These are phyloP conservation scores for Lichtheimia ramosa DNA, from an alignment of 371 early-diverging fungal species.

Conservation along the genomic window DNA sequence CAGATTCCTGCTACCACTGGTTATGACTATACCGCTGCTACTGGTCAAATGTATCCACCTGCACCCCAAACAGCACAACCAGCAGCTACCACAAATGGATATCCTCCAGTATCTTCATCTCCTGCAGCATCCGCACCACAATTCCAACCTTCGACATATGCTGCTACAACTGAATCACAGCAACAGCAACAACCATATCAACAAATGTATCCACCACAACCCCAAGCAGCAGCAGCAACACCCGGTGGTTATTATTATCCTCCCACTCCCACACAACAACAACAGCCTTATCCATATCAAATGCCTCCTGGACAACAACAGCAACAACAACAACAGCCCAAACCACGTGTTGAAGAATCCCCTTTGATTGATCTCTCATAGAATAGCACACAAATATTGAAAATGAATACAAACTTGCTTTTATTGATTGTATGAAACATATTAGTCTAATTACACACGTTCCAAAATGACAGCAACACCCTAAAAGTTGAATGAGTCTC, in stretches of 20 bases:
- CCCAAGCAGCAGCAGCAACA: slow-evolving; percentile 19
- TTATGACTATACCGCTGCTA: not conserved
- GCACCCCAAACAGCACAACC: not conserved
- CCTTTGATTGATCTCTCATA: slow-evolving; percentile 53
- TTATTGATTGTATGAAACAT: not conserved
- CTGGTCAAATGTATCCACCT: slow-evolving; percentile 1
- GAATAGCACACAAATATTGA: not conserved
- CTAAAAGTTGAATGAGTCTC: slow-evolving; percentile 7
- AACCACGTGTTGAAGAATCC: slow-evolving; percentile 31
- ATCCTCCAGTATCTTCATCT: not conserved
- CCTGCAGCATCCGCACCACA: slow-evolving; percentile 9
- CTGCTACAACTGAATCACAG: not conserved
- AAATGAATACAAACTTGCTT: not conserved
- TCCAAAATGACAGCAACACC: slow-evolving; percentile 58
- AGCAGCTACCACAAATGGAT: not conserved
- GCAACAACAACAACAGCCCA: slow-evolving; percentile 10
- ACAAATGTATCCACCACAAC: slow-evolving; percentile 12
- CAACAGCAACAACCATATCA: slow-evolving; percentile 4
- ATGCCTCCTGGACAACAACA: not conserved
- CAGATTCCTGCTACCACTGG: not conserved
- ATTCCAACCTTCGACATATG: slow-evolving; percentile 5
- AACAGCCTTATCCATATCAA: slow-evolving; percentile 9
- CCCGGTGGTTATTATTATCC: slow-evolving; percentile 14
- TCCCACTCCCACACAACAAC: slow-evolving; percentile 12
- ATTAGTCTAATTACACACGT: slow-evolving; percentile 36